A percentile compares a stretch with the other conserved stretches of the same genome.
These are phyloP conservation scores for Phytophthora aleatoria DNA, from an alignment of 352 stramenopile species.

Conservation along the genomic window DNA sequence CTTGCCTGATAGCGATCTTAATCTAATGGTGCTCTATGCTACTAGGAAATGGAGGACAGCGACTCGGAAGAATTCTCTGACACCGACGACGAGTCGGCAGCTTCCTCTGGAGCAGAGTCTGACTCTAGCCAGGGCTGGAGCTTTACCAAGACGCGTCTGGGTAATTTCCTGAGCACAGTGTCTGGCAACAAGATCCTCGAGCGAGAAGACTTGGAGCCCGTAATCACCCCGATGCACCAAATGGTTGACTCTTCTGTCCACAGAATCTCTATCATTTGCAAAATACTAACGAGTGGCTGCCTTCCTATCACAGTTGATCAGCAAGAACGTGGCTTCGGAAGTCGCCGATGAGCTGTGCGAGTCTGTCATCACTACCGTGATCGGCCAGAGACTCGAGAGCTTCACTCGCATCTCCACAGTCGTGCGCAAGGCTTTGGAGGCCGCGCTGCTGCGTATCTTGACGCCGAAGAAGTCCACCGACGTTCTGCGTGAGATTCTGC, in stretches of 20 bases:
- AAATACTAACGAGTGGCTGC: neutral
- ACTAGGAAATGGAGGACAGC: slow-evolving; percentile 68
- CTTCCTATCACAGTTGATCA: slow-evolving; percentile 81
- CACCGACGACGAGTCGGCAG: slow-evolving; percentile 71
- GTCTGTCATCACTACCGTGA: slow-evolving; percentile 93
- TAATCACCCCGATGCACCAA: slow-evolving; percentile 94
- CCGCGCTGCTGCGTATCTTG: slow-evolving; percentile 94
- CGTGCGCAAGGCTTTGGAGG: slow-evolving; percentile 95
- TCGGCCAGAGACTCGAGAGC: slow-evolving; percentile 95
- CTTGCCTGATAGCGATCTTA: neutral
- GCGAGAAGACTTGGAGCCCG: slow-evolving; percentile 91
- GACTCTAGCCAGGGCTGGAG: slow-evolving; percentile 75
- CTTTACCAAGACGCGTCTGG: slow-evolving; percentile 82
- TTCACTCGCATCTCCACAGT: slow-evolving; percentile 92
- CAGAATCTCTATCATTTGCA: neutral
- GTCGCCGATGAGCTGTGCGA: slow-evolving; percentile 95
- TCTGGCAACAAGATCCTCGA: slow-evolving; percentile 94
- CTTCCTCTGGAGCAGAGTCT: slow-evolving; percentile 72
- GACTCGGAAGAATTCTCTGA: slow-evolving; percentile 70
- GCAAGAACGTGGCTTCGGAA: slow-evolving; percentile 97
- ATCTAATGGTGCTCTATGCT: slow-evolving; percentile 8
- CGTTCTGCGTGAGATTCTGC: slow-evolving; percentile 94
- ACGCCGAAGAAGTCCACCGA: slow-evolving; percentile 96
- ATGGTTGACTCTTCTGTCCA: slow-evolving; percentile 45
- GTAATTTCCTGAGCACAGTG: slow-evolving; percentile 82